Percentiles rank a stretch among this genome's conserved stretches.
Evolutionary conservation across 768 basidiomycete genomes (phyloP).

Genomic region (Austroboletus eburneus): DNA sequence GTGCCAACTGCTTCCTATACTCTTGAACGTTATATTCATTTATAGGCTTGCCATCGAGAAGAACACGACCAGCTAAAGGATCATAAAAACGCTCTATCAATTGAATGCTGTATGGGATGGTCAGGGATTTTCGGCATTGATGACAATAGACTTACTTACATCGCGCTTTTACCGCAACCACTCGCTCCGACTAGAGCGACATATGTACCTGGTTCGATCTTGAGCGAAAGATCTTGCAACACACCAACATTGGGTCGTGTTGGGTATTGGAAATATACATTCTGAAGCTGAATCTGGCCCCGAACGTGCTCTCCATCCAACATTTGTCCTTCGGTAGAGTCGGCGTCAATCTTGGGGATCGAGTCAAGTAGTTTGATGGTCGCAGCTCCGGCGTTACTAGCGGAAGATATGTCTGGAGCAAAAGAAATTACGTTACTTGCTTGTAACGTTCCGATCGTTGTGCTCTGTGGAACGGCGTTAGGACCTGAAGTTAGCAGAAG

Average conservation of each 20-base stretch:
- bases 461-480: slow-evolving; percentile 40
- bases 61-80: slow-evolving; percentile 65
- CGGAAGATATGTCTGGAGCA: slow-evolving; percentile 86
- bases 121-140: background rate
- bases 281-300: slow-evolving; percentile 73
- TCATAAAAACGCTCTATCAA: slow-evolving; percentile 85
- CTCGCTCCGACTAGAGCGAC: slow-evolving; percentile 79
- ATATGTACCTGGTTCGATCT: slow-evolving; percentile 72
- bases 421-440: slow-evolving; percentile 89
- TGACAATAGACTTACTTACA: slow-evolving; percentile 44
- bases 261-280: slow-evolving; percentile 88
- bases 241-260: slow-evolving; percentile 82
- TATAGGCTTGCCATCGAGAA: slow-evolving; percentile 73
- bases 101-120: slow-evolving; percentile 53
- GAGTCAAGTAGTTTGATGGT: slow-evolving; percentile 77
- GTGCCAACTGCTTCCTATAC: slow-evolving; percentile 82
- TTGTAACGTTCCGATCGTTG: slow-evolving; percentile 78
- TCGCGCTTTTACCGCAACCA: slow-evolving; percentile 82
- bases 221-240: slow-evolving; percentile 68
- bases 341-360: slow-evolving; percentile 74
- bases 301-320: slow-evolving; percentile 40
- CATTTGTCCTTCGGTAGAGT: slow-evolving; percentile 58
- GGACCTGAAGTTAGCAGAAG: background rate
- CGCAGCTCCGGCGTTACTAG: slow-evolving; percentile 70
- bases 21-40: slow-evolving; percentile 76